Evolutionary conservation across 2,329 filamentous ascomycete genomes (phyloP).

Genomic region (Fusarium cicatricum): DNA sequence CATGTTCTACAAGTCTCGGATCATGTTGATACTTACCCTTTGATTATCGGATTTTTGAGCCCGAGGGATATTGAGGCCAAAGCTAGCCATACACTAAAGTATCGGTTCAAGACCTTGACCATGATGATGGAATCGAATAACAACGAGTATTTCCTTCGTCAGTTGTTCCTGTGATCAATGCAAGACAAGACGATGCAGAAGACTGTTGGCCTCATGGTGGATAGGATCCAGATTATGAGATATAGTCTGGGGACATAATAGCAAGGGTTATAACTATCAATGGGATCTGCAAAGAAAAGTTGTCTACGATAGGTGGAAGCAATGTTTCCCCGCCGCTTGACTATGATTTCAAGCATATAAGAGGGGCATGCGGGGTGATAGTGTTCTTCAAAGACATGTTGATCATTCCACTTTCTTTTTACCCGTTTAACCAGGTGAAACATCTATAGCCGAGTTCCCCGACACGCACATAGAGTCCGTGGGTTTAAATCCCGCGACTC

Average conservation of each 20-base stretch:
- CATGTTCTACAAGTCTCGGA: neutral
- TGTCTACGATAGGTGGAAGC: neutral
- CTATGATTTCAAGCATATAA: neutral
- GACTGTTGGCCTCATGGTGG: too few relatives aligned
- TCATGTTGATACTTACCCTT: neutral
- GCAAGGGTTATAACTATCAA: too few relatives aligned
- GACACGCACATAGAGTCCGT: too few relatives aligned
- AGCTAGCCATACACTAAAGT: neutral
- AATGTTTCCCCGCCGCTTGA: neutral
- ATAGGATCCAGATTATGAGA: too few relatives aligned
- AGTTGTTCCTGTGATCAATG: neutral
- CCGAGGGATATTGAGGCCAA: neutral
- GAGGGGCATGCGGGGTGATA: neutral
- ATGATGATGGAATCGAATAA: neutral
- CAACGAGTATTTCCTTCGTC: neutral
- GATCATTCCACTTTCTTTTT: neutral
- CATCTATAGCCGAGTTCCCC: too few relatives aligned
- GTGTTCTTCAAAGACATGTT: neutral
- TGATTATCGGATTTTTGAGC: slow-evolving; percentile 6
- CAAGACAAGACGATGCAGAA: too few relatives aligned
- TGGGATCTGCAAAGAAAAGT: neutral
- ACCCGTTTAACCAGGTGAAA: neutral
- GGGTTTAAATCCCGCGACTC: too few relatives aligned
- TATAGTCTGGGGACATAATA: too few relatives aligned
- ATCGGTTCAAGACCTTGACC: neutral